Base-by-base conservation (phyloP, 495 filamentous ascomycete genomes). In the Sordaria brevicollis region DNA sequence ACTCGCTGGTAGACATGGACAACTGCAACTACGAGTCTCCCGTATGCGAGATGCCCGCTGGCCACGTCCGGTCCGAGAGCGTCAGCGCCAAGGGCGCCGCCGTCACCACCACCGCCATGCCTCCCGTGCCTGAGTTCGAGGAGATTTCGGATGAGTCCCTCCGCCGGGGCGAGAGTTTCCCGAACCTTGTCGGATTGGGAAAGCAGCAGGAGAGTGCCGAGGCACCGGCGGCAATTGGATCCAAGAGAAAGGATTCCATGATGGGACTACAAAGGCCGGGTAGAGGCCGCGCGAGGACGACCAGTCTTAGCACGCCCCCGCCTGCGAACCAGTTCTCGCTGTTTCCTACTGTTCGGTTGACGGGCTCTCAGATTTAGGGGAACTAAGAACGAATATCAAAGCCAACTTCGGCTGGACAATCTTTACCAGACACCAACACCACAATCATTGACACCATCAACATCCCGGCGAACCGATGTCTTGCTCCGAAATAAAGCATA, bases 251-350 rank as follows among this genome's bases (percentile, higher is more conserved):
- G 73, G 72, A 74, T 33, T 72, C 74, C 4, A 69, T 73, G 21
- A 73, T 71, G 34, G 66, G 74, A 21, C 72, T 62, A 29, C 49
- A 62, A 29, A 62, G 49, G 49, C 49, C 49, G 33, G 49, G 49
- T 13, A 29, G 79, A 35, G 73, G 74, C 3, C 77, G 79, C 17
- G 71, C 78, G 4, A 70, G 78, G 67, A 80, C 79, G 8, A 76
- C 77, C 66, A 79, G 76, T 70, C 75, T 79, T 66, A 80, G 76
- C 79, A 80, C 79, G 35, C 75, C 78, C 65, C 77, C 75, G 65
- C 77, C 80, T 54, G 77, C 79, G 68, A 76, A 79, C 71, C 80
- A 81, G 77, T 84, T 82, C 73, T 77, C 75, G 13, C 70, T 81
- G 21, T 81, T 81, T 36, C 79, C 79, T 2, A 75, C 75, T 2